These are phyloP conservation scores for Tuber microsphaerosporum DNA, from an alignment of 495 filamentous ascomycete genomes.

Conservation along the genomic window DNA sequence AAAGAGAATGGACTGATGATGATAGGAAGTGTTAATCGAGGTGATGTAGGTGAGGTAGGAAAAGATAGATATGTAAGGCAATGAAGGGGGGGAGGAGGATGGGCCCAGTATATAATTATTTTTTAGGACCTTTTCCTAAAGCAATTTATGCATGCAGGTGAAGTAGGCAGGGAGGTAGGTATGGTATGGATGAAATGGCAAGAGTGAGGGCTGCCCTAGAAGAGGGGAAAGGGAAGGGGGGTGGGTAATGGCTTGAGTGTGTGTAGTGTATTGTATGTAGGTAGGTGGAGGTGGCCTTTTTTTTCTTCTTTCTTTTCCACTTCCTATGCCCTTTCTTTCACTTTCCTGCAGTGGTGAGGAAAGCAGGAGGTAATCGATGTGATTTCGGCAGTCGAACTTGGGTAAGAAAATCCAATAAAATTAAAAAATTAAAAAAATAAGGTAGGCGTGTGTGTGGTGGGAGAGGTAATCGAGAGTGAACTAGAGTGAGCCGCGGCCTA, in stretches of 20 bases:
- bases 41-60: constrained; percentile 3
- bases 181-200: neutral
- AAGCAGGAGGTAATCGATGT: constrained; percentile 5
- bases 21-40: neutral
- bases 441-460: neutral
- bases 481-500: neutral
- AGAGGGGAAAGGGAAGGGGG: neutral
- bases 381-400: constrained; percentile 35
- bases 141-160: neutral
- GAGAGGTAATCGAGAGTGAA: neutral
- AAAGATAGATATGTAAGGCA: neutral
- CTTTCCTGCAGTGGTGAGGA: constrained; percentile 4
- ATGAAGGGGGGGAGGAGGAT: neutral
- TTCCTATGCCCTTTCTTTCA: neutral
- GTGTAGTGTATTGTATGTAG: neutral
- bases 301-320: neutral
- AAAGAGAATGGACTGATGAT: neutral
- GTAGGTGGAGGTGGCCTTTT: constrained; percentile 4
- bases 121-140: neutral
- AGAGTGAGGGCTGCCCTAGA: neutral
- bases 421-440: neutral
- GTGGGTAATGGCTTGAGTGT: neutral
- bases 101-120: constrained; percentile 4
- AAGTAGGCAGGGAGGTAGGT: neutral
- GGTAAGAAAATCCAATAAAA: neutral